Base-by-base conservation (phyloP, 345 rosid species). In the Brassica nigra region DNA sequence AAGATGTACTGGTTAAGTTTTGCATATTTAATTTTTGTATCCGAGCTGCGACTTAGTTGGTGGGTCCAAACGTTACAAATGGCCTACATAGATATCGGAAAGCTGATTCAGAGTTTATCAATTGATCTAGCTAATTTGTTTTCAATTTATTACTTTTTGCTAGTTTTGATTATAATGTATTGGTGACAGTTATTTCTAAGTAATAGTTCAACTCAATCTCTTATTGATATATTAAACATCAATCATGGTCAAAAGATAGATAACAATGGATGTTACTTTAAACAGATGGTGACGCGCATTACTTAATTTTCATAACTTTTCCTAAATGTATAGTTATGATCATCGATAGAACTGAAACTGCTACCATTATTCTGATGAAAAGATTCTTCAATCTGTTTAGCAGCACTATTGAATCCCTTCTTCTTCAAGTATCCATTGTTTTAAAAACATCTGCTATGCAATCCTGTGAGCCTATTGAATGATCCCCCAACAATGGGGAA, bases 331-430 rank as follows among this genome's bases (percentile, higher is more conserved):
- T 14, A 23, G n/a, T 85, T 86, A 49, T 78, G 91, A 71, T 89
- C 69, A 61, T 88, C 84, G 83, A 78, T 66, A 82, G 80, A 78
- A 27, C 33, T 57, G 80, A 80, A 62, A 68, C 75, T 69, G 70
- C 73, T 71, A 39, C 76, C 76, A 82, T 85, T 82, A 76, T 69
- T 89, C 3, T 82, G 88, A 47, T 89, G 92, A 80, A 88, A 86
- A 83, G 86, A 90, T 6, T 91, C 93, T 78, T 82, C 79, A 23
- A 82, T 55, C 31, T 31, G 73, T 70, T 78, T 82, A 14, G 79
- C 37, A 85, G 91, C 81, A 85, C 88, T 86, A 78, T 77, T 84
- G 81, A 95, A 95, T 0, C 99, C 99, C 70, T 84, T 95, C 93
- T 89, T 95, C 89, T 88, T 18, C 18, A 30, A 2, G 33, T 4